Percentiles rank a stretch among this genome's conserved stretches.
Evolutionary conservation across 2,329 filamentous ascomycete species (phyloP).

Genomic region (Paraphoma sp.): DNA sequence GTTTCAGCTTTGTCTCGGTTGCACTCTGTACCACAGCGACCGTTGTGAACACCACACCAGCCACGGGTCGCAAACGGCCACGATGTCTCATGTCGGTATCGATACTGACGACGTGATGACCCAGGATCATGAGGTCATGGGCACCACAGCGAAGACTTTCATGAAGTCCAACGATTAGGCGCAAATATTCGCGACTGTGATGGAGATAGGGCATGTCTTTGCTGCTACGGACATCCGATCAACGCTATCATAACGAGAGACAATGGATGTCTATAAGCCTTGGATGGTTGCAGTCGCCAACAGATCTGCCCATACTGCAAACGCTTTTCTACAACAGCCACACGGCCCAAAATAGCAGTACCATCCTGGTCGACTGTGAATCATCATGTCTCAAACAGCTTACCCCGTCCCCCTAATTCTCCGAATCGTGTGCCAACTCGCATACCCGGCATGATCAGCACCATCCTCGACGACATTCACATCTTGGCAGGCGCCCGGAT

Average conservation of each 20-base stretch:
- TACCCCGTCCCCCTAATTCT: neutral
- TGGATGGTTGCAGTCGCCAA: neutral
- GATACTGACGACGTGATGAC: neutral
- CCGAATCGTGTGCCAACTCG: neutral
- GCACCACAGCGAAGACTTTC: neutral
- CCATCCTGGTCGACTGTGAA: neutral
- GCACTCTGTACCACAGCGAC: conserved; percentile 10
- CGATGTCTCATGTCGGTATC: conserved; percentile 2
- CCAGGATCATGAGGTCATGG: neutral
- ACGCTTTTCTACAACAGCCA: neutral
- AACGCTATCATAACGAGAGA: too few species aligned
- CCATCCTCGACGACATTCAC: conserved; percentile 6
- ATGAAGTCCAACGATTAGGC: too few species aligned
- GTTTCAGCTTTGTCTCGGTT: conserved; percentile 29
- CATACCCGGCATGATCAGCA: conserved; percentile 14
- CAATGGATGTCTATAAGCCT: too few species aligned
- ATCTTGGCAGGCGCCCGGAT: conserved; percentile 27
- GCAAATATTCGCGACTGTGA: too few species aligned
- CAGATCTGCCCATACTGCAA: neutral
- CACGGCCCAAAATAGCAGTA: neutral
- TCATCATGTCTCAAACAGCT: conserved; percentile 7
- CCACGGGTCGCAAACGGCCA: neutral
- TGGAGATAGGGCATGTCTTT: neutral
- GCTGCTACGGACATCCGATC: too few species aligned
- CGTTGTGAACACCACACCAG: conserved; percentile 10